Base-by-base conservation (phyloP, 2,329 filamentous ascomycete species). In the Trichophyton benhamiae region DNA sequence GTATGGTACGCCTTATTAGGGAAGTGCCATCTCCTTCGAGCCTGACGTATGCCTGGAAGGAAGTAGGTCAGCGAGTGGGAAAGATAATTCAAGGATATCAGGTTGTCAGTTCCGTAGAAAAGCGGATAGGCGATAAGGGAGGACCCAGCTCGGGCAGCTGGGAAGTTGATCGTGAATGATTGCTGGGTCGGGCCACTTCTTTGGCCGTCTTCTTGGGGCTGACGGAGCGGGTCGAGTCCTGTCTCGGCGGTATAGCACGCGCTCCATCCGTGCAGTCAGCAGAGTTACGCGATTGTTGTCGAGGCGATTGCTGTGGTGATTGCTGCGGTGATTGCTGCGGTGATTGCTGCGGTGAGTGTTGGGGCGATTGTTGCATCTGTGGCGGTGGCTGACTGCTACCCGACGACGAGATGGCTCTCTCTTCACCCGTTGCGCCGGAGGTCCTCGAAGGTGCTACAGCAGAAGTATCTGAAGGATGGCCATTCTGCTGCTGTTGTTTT, bases 371-470 rank as follows among this genome's bases (percentile, higher is more conserved):
- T 58, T 59, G 61, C 44, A 61, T 41, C 48, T 33, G 58, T 33
- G 9, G 49, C n/a, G 27, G 49, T n/a, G 53, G 77, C 66, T 83
- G 82, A 72, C 78, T 82, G 66, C 84, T 87, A 65, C 84, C 85
- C 8, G 86, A 86, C 3, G 86, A 87, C 2, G 85, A 86, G 11
- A 83, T 70, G 36, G 80, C 81, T 49, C 82, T 77, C 60, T 86
- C 83, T 44, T 84, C 79, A 38, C 38, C 55, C 22, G 55, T 55
- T n/a, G 64, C 64, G 46, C 66, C 67, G 33, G 69, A 66, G 20
- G 60, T 59, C 22, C 27, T 48, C 7, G 33, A 25, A 13, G 22
- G 57, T 25, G 15, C 49, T 27, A 55, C 13, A 9, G 49, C 25
- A 6, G n/a, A 55, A n/a, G 20, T 13, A 44, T 58, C 41, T 15